Base-by-base conservation (phyloP, 331 rosid species). In the Cydonia oblonga region DNA sequence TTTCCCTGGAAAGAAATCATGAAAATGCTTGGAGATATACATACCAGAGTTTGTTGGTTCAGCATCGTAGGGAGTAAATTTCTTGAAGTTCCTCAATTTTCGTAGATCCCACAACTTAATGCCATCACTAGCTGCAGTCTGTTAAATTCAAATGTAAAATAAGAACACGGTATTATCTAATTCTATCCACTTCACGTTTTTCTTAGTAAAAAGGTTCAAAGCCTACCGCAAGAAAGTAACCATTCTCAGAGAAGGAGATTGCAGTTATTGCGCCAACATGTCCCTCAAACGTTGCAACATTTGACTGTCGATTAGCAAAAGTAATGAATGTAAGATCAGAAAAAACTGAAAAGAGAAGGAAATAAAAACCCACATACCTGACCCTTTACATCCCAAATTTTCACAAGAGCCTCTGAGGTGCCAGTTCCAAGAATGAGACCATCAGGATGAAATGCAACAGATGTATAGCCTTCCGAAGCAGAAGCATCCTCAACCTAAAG, bases 391-490 rank as follows among this genome's bases (percentile, higher is more conserved):
- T 95, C 99, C 99, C 99, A 95, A 69, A 95, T 95, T 79, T 91
- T 95, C 62, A 95, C 99, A 81, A 88, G 75, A 71, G 92, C 86
- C 62, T 83, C 96, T 3, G 93, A 78, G n/a, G 99, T 91, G 78
- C 99, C 99, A 7, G 99, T 92, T 75, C 99, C 99, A 18, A 95
- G 96, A 85, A 95, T 95, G 66, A 95, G 92, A 73, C 99, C 99
- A 79, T 95, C 99, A 15, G 99, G 99, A 75, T 95, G 99, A 83
- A 95, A 95, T 68, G 97, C 97, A 49, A 97, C 97, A 62, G 99
- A 90, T 20, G 99, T 85, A 77, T 91, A 95, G 65, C 99, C 99
- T 72, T 87, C 90, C 33, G 89, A 74, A 60, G 64, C 84, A 26
- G 90, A 58, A 56, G 79, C 54, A 74, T 86, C 90, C 35, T 79